Evolutionary conservation across 441 rosid species (phyloP).

Genomic region (Metrosideros polymorpha): DNA sequence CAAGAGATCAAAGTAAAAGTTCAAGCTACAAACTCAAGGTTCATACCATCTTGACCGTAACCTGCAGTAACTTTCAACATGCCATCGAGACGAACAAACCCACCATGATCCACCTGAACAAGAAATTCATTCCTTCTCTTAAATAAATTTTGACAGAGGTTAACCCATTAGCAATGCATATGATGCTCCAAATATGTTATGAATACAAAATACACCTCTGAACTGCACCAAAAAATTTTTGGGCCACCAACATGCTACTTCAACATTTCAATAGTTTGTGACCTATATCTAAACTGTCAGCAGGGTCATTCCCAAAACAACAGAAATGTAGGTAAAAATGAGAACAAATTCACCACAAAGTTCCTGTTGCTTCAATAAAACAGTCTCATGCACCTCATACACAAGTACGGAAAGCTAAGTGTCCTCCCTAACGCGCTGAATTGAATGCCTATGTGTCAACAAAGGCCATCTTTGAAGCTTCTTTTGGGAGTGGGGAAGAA

Average conservation of each 20-base stretch:
- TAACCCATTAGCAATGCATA: neutral
- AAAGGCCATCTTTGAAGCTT: neutral
- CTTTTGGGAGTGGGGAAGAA: neutral
- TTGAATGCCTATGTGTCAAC: neutral
- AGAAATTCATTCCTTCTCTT: neutral
- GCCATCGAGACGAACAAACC: slow-evolving; percentile 57
- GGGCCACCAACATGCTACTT: neutral
- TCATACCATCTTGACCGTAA: slow-evolving; percentile 48
- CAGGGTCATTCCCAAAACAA: neutral
- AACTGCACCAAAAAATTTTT: neutral
- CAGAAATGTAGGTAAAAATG: neutral
- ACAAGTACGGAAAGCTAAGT: neutral
- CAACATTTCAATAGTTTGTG: neutral
- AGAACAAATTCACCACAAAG: neutral
- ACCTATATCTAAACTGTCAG: neutral
- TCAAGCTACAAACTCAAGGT: neutral
- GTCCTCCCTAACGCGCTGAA: neutral
- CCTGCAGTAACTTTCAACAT: slow-evolving; percentile 50
- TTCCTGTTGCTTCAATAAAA: neutral
- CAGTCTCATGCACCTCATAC: neutral
- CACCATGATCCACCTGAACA: slow-evolving; percentile 43
- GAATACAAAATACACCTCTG: neutral
- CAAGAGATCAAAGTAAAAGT: neutral
- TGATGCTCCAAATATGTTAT: neutral
- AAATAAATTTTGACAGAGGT: neutral